These are phyloP conservation scores for Pueraria montana DNA, from an alignment of 306 rosid species.

Conservation along the genomic window DNA sequence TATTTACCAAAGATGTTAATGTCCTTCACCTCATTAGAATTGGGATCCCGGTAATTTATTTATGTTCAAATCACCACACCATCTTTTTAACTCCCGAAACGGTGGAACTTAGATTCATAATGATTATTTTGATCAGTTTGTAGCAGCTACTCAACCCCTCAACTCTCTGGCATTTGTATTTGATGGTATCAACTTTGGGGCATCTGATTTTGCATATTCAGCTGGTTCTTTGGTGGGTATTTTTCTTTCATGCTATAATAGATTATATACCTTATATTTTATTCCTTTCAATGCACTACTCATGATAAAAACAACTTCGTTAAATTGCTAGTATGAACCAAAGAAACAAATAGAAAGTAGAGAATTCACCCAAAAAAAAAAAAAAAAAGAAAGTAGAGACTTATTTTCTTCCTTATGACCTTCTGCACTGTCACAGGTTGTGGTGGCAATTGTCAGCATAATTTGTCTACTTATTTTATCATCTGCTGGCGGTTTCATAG, in stretches of 20 bases:
- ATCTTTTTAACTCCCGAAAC: slow-evolving; percentile 9
- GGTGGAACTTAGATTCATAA: slow-evolving; percentile 26
- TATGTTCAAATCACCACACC: background rate
- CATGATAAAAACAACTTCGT: no score
- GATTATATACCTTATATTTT: background rate
- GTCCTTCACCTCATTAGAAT: slow-evolving; percentile 71
- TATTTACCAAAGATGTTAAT: slow-evolving; percentile 68
- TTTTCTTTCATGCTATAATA: slow-evolving; percentile 31
- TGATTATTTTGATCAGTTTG: slow-evolving; percentile 63
- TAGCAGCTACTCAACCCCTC: slow-evolving; percentile 85
- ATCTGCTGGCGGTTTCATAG: slow-evolving; percentile 63
- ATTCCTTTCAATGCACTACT: background rate
- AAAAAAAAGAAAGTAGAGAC: background rate
- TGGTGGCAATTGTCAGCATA: slow-evolving; percentile 80
- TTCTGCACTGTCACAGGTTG: slow-evolving; percentile 55
- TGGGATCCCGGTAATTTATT: slow-evolving; percentile 71
- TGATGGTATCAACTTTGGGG: slow-evolving; percentile 91
- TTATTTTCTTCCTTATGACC: slow-evolving; percentile 22
- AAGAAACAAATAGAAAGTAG: no score
- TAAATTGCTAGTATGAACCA: background rate
- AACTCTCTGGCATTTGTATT: slow-evolving; percentile 85
- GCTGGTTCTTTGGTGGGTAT: slow-evolving; percentile 80
- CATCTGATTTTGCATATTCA: slow-evolving; percentile 89
- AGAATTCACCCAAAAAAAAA: no score
- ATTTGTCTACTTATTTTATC: slow-evolving; percentile 68